Evolutionary conservation across 140 eudicot genomes (phyloP), one percentile per base, ranked within the genome.

Genomic region (Senecio squalidus): DNA sequence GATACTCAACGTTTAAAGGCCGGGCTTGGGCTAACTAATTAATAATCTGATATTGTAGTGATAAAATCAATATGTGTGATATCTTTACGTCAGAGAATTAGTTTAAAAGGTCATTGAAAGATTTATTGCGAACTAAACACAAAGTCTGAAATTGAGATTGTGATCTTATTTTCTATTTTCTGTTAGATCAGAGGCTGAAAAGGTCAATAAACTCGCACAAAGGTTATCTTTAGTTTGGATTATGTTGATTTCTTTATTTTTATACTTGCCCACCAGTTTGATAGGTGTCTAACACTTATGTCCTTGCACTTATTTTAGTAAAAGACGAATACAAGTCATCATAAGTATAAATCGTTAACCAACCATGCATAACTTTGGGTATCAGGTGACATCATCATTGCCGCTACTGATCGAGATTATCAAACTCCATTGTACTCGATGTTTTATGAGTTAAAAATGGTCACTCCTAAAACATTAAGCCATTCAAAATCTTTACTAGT

Each of bases 41-140:
- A n/a, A n/a, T n/a, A n/a, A n/a, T n/a, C n/a, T n/a, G n/a, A n/a
- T n/a, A n/a, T n/a, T n/a, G n/a, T n/a, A n/a, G n/a, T n/a, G n/a
- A n/a, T n/a, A n/a, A n/a, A n/a, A n/a, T n/a, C n/a, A n/a, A n/a
- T 3, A 91, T 68, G 24, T 86, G 98, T 3, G 87, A 47, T 17
- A 87, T 74, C 28, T 91, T 91, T 26, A 83, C 74, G 17, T 83
- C 86, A 1, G 86, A 23, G 28, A 57, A 65, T 24, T 64, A 31
- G 9, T 70, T 70, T 6, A 92, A 40, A 26, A 60, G 82, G 0
- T 84, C 84, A n/a, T 84, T 81, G 61, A 92, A 92, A 0, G 71
- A 80, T 21, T 38, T 92, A 94, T 3, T 94, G 98, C 0, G 84
- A 81, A 7, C 96, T 96, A 14, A 91, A 91, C 1, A 91, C 76